Percentiles rank a stretch among this genome's conserved stretches.
These are phyloP conservation scores for Diaporthe amygdali DNA, from an alignment of 2,329 filamentous ascomycete species.

Conservation along the genomic window DNA sequence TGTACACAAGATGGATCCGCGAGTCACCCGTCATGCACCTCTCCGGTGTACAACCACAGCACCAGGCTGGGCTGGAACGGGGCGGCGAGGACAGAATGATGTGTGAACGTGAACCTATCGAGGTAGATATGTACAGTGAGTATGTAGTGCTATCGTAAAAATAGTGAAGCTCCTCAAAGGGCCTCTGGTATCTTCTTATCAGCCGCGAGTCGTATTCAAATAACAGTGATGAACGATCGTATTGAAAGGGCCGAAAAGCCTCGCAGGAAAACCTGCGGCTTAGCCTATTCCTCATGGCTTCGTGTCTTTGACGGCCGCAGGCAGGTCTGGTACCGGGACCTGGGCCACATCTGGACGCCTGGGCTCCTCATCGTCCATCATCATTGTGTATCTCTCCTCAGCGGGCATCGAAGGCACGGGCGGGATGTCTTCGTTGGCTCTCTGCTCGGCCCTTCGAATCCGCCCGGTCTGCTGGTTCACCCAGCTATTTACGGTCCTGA, in stretches of 20 bases:
- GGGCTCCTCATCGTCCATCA: constrained; percentile 57
- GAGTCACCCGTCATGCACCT: not conserved
- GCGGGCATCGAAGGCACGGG: constrained; percentile 47
- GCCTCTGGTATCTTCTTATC: constrained; percentile 19
- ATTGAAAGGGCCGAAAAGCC: not conserved
- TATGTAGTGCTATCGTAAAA: not conserved
- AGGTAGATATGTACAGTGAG: constrained; percentile 22
- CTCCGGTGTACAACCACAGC: constrained; percentile 7
- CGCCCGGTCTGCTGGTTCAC: constrained; percentile 67
- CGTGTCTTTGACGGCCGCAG: not conserved
- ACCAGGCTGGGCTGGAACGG: constrained; percentile 19
- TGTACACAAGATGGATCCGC: constrained; percentile 2
- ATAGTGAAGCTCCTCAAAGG: constrained; percentile 2
- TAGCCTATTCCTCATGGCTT: not conserved
- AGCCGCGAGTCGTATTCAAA: not conserved
- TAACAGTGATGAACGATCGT: not conserved
- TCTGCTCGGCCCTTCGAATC: constrained; percentile 52
- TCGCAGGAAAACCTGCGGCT: not conserved
- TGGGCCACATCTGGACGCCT: constrained; percentile 34
- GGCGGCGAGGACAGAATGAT: not conserved
- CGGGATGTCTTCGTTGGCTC: constrained; percentile 40
- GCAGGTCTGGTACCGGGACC: not conserved
- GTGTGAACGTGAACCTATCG: not conserved
- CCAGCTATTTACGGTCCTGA: constrained; percentile 66
- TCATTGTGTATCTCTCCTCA: constrained; percentile 53